Conservation (phyloP, 2,329 filamentous ascomycete species). For the Magnaporthiopsis incrustans region DNA sequence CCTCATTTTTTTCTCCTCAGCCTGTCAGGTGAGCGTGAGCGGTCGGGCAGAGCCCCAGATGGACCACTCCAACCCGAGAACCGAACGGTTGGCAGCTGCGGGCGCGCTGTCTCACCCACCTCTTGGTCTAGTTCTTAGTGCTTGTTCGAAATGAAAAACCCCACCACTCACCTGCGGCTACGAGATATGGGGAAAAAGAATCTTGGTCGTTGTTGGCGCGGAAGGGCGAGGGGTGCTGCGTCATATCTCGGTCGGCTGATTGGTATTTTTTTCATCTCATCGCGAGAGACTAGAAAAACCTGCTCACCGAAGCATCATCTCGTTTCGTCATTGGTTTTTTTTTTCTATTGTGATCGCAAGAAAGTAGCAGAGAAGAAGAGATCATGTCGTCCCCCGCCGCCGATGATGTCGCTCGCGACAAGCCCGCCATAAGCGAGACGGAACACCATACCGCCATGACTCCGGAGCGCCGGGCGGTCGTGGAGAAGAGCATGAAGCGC, state of each 20-base stretch:
- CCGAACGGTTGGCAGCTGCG: not conserved
- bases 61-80: not conserved
- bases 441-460: not conserved
- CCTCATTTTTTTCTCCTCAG: not conserved
- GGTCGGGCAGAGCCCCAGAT: not conserved
- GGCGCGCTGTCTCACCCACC: not conserved
- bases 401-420: not conserved
- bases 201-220: not conserved
- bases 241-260: not conserved
- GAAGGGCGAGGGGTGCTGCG: too few relatives aligned
- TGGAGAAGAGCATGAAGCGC: slow-evolving; percentile 46
- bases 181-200: not conserved
- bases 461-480: slow-evolving; percentile 10
- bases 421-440: not conserved
- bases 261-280: not conserved
- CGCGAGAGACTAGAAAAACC: not conserved
- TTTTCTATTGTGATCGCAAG: too few relatives aligned
- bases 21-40: not conserved
- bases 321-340: too few relatives aligned
- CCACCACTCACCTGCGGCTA: not conserved
- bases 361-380: too few relatives aligned
- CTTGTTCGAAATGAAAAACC: not conserved
- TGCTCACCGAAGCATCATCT: too few relatives aligned
- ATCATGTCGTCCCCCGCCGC: not conserved
- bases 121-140: not conserved